phyloP scores from a whole-genome alignment of 2,329 filamentous ascomycete species.

The Aulographum hederae region DNA sequence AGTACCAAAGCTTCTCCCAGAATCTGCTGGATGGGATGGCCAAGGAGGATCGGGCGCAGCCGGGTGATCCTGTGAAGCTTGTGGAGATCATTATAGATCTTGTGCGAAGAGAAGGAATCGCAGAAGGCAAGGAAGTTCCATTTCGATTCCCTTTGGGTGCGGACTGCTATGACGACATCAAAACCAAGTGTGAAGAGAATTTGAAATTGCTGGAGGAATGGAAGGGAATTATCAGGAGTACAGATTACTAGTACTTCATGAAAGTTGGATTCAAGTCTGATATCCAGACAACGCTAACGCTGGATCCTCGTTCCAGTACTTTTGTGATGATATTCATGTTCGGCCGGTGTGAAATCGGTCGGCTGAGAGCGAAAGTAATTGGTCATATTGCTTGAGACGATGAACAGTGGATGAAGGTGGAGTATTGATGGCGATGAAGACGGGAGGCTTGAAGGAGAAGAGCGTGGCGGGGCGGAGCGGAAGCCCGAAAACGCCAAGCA shows the following conservation, averaged over 20 bases:
- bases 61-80: slow-evolving; percentile 8
- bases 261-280: too few species aligned
- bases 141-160: not conserved
- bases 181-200: not conserved
- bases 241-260: not conserved
- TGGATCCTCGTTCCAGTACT: too few species aligned
- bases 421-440: too few species aligned
- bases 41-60: slow-evolving; percentile 6
- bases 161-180: not conserved
- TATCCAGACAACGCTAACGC: too few species aligned
- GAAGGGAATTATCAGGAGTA: not conserved
- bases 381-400: too few species aligned
- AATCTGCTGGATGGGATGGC: slow-evolving; percentile 5
- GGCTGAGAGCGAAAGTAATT: too few species aligned
- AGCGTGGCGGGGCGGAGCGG: too few species aligned
- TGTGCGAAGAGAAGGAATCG: not conserved
- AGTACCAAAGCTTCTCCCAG: slow-evolving; percentile 11
- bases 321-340: too few species aligned
- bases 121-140: not conserved
- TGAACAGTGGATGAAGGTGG: too few species aligned
- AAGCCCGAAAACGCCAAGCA: too few species aligned
- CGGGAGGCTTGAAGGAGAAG: too few species aligned
- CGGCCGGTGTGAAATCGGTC: too few species aligned
- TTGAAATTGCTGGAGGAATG: not conserved
- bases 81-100: slow-evolving; percentile 8